Conservation (phyloP, 1,139 yeast genomes). For the Saccharomyces hybrid region DNA sequence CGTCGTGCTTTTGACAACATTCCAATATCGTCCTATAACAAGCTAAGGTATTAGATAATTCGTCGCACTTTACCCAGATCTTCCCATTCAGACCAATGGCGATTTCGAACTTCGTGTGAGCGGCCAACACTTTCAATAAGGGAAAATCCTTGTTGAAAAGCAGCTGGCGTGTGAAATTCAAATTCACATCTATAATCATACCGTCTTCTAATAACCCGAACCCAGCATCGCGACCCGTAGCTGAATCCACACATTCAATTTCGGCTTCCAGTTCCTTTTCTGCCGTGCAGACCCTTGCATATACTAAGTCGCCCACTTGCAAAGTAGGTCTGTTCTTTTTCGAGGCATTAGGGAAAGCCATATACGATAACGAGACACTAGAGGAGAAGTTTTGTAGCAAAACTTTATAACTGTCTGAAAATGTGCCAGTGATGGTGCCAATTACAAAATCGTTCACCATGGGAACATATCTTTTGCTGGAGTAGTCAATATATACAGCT, state of each 20-base stretch:
- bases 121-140: conserved; percentile 54
- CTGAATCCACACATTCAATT: conserved; percentile 73
- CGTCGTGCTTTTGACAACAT: conserved; percentile 36
- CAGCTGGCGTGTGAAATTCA: conserved; percentile 70
- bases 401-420: conserved; percentile 70
- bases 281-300: conserved; percentile 71
- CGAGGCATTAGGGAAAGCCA: conserved; percentile 92
- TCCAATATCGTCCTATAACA: conserved; percentile 43
- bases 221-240: conserved; percentile 85
- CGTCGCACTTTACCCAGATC: conserved; percentile 75
- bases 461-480: conserved; percentile 68
- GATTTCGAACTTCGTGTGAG: conserved; percentile 67
- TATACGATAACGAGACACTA: conserved; percentile 60
- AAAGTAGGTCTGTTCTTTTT: conserved; percentile 84
- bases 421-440: conserved; percentile 64
- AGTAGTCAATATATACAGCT: conserved; percentile 43
- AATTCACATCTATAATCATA: conserved; percentile 54
- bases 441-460: conserved; percentile 72
- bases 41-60: conserved; percentile 51
- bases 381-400: conserved; percentile 59
- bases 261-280: conserved; percentile 76
- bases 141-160: conserved; percentile 53
- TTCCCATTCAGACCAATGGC: conserved; percentile 91
- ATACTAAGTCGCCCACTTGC: conserved; percentile 67
- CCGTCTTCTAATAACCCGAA: conserved; percentile 82